Evolutionary conservation across 345 rosid species (phyloP).

Genomic region (Citrus mangshanensis): DNA sequence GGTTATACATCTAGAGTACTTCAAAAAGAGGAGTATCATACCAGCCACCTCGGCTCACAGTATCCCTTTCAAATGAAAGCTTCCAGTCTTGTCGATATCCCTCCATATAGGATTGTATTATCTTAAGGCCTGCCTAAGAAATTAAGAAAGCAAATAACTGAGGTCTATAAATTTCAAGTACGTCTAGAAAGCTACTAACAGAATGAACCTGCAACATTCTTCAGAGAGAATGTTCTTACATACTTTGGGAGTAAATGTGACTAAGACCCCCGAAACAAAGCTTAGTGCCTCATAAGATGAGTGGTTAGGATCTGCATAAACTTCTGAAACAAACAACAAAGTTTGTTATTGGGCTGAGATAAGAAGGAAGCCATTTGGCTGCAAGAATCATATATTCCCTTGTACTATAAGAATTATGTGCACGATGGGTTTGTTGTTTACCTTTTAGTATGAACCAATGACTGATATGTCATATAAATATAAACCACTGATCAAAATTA

Average conservation of each 20-base stretch:
- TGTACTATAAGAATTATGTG: neutral
- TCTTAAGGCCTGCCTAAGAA: constrained; percentile 80
- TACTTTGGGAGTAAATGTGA: constrained; percentile 88
- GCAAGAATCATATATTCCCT: neutral
- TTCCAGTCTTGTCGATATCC: constrained; percentile 97
- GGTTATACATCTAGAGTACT: neutral
- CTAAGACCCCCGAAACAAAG: constrained; percentile 71
- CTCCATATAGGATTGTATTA: constrained; percentile 82
- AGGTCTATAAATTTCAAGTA: neutral
- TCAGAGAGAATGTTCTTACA: constrained; percentile 15
- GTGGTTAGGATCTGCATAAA: constrained; percentile 89
- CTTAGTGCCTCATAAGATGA: constrained; percentile 69
- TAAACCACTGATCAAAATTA: neutral
- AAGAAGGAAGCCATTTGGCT: constrained; percentile 9
- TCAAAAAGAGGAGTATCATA: constrained; percentile 28
- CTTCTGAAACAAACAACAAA: constrained; percentile 50
- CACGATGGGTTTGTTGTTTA: neutral
- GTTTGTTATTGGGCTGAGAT: constrained; percentile 9
- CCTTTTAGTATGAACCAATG: neutral
- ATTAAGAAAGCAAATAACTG: constrained; percentile 4
- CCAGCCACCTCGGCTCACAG: constrained; percentile 89
- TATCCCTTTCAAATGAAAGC: constrained; percentile 76
- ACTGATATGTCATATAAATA: neutral
- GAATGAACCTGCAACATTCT: neutral
- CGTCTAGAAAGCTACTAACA: neutral